Conservation (phyloP, 495 filamentous ascomycete species). For the Penicillium robsamsonii region DNA sequence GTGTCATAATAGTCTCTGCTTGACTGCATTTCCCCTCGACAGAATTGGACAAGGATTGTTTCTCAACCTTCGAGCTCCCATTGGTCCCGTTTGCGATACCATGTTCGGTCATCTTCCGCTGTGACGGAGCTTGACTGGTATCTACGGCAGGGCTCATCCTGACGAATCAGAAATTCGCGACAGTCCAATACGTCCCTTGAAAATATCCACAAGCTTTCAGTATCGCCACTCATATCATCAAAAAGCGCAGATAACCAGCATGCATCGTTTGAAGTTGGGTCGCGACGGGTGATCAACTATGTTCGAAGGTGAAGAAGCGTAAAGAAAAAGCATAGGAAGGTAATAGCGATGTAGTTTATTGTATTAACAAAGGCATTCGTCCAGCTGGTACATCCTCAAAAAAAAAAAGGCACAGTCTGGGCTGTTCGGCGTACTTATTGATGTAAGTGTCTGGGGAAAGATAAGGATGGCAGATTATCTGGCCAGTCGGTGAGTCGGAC, state of each 20-base stretch:
- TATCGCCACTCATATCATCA: conserved; percentile 2
- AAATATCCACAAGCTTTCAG: neutral
- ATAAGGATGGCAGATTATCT: conserved; percentile 22
- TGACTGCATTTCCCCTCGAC: neutral
- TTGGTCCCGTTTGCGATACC: neutral
- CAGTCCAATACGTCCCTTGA: neutral
- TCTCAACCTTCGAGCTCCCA: neutral
- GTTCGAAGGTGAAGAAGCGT: neutral
- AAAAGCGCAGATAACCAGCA: neutral
- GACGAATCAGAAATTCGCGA: neutral
- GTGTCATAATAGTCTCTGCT: too few relatives aligned
- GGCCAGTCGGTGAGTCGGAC: conserved; percentile 11
- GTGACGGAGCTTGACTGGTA: conserved; percentile 5
- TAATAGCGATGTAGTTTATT: neutral
- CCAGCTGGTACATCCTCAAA: conserved; percentile 3
- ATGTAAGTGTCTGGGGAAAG: conserved; percentile 17
- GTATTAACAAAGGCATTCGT: neutral
- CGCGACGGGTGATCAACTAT: neutral
- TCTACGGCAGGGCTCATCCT: conserved; percentile 17
- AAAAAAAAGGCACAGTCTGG: neutral
- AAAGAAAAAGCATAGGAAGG: neutral
- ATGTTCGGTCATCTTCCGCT: conserved; percentile 13
- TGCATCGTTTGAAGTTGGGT: neutral
- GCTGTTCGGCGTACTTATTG: neutral
- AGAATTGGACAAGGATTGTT: neutral